These are phyloP conservation scores for Sungouiella thailandica DNA, from an alignment of 805 yeast genomes.

Conservation along the genomic window DNA sequence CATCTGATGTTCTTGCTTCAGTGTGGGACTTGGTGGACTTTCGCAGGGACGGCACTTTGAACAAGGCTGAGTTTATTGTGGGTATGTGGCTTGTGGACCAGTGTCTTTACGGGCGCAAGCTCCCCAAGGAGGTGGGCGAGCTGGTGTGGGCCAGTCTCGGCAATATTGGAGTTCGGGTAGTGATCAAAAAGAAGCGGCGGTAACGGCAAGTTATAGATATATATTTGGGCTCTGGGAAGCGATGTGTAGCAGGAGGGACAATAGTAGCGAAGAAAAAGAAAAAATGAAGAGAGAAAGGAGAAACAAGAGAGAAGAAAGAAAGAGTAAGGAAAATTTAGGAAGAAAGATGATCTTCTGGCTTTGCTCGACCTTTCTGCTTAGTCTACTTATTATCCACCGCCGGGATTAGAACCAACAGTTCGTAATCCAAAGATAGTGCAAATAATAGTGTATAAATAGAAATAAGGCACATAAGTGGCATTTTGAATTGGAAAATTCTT, in stretches of 20 bases:
- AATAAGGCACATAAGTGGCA: too few relatives aligned
- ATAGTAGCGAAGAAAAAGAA: neutral
- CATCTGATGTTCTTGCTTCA: conserved; percentile 49
- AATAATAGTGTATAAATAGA: too few relatives aligned
- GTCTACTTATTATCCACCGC: too few relatives aligned
- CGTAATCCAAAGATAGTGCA: too few relatives aligned
- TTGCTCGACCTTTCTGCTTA: too few relatives aligned
- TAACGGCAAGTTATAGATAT: conserved; percentile 4
- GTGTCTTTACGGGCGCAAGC: conserved; percentile 86
- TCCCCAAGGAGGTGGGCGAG: conserved; percentile 65
- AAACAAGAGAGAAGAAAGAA: neutral
- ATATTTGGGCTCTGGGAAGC: too few relatives aligned
- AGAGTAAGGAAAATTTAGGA: too few relatives aligned
- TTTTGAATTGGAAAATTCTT: too few relatives aligned
- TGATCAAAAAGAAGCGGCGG: conserved; percentile 30
- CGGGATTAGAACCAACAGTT: too few relatives aligned
- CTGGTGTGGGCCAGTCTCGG: conserved; percentile 79
- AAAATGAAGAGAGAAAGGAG: neutral
- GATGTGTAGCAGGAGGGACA: too few relatives aligned
- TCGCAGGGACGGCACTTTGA: conserved; percentile 66
- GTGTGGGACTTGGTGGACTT: conserved; percentile 72
- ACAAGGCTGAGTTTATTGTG: conserved; percentile 79
- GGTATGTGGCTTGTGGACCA: conserved; percentile 99
- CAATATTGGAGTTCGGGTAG: conserved; percentile 38
- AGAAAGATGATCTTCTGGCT: too few relatives aligned